Evolutionary conservation across 2,329 filamentous ascomycete species (phyloP), one percentile per base, ranked within the genome.

Genomic region (Aspergillus costaricaensis): DNA sequence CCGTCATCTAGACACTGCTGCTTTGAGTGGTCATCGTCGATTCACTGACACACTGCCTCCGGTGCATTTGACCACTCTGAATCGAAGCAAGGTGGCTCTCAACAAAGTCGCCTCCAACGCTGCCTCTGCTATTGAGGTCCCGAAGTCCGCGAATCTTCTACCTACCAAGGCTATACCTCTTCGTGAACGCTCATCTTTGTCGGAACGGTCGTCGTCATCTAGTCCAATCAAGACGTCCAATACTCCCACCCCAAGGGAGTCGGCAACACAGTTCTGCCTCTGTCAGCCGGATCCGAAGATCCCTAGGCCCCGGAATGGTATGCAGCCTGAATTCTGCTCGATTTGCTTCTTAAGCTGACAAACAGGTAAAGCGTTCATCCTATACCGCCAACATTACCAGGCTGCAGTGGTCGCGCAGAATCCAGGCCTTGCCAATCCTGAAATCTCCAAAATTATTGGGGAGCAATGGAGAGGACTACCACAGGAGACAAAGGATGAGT

Each of bases 361-460:
- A 43, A 55, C 9, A 73, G 75, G 96, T 14, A 21, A 74, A 99
- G 95, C 94, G 54, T 99, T 99, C 80, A 99, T 99, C 67, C 83
- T 99, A 69, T 99, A 96, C 80, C 92, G 95, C 41, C 93, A 98
- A 75, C 90, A 96, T 75, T 89, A 95, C 70, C 94, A 98, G 77
- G 87, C 90, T 17, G 83, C 86, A 52, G 91, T 98, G 54, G 90
- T 93, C 39, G 83, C 88, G 57, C 85, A 91, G 68, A 86, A 97
- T 70, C 94, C 93, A n/a, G 91, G 92, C 48, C 86, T 97, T 65
- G 88, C 93, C 49, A 98, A 98, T 77, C 94, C 94, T 3, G 92
- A 97, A 55, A 96, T 98, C 69, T 97, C 94, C 66, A 97, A 97
- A 78, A 96, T 98, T 69, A 96, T 98, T 68, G 94, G 94, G 55